Evolutionary conservation across 2,329 filamentous ascomycete species (phyloP).

Genomic region (Ceratocystis variospora): DNA sequence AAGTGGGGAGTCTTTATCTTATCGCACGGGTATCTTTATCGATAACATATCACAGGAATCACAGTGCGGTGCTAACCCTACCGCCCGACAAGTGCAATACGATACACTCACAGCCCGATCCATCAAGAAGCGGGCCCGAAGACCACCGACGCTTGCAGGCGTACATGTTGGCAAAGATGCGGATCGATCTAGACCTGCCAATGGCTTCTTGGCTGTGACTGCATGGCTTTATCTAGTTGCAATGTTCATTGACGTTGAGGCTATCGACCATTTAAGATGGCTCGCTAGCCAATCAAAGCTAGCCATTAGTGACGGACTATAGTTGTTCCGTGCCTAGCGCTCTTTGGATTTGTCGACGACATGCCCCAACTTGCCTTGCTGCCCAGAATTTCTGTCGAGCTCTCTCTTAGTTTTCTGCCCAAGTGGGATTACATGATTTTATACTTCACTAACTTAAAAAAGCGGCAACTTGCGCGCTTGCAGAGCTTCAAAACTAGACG

Average conservation of each 20-base stretch:
- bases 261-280: neutral
- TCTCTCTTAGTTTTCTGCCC: neutral
- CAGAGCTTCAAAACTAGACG: neutral
- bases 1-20: neutral
- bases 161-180: neutral
- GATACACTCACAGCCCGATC: neutral
- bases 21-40: neutral
- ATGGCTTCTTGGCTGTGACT: too few species aligned
- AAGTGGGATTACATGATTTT: neutral
- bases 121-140: neutral
- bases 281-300: neutral
- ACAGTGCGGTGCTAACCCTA: neutral
- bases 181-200: neutral
- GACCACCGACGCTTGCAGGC: neutral
- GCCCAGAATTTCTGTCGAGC: neutral
- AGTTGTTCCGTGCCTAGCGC: constrained; percentile 25
- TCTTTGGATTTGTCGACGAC: constrained; percentile 27
- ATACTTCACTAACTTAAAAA: neutral
- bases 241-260: neutral
- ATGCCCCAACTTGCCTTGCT: constrained; percentile 24
- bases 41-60: neutral
- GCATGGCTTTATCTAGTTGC: neutral
- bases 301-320: constrained; percentile 22
- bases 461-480: constrained; percentile 1
- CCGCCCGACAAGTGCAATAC: neutral